These are phyloP conservation scores for Pichia cabralensis DNA, from an alignment of 805 yeast genomes.

Conservation along the genomic window DNA sequence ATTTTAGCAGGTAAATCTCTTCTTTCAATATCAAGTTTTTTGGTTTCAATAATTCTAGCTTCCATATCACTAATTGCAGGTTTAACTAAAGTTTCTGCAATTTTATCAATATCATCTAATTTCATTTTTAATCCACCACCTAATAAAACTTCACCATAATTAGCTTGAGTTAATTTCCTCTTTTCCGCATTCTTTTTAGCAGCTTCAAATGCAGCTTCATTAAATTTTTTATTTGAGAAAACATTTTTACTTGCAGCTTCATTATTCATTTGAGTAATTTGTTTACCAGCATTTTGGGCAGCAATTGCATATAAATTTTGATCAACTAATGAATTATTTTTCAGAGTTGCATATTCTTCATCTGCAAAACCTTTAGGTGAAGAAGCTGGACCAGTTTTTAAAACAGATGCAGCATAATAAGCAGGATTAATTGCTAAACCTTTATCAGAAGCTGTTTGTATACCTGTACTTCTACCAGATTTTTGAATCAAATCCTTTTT, in stretches of 20 bases:
- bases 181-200: slow-evolving; percentile 62
- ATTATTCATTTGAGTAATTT: slow-evolving; percentile 19
- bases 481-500: slow-evolving; percentile 5
- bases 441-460: slow-evolving; percentile 31
- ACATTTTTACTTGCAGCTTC: slow-evolving; percentile 17
- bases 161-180: slow-evolving; percentile 34
- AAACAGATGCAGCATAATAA: slow-evolving; percentile 45
- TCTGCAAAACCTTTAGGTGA: slow-evolving; percentile 20
- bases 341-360: slow-evolving; percentile 25
- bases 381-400: slow-evolving; percentile 16
- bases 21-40: slow-evolving; percentile 47
- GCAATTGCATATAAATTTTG: slow-evolving; percentile 42
- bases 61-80: slow-evolving; percentile 76
- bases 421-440: slow-evolving; percentile 29
- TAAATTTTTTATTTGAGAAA: slow-evolving; percentile 28
- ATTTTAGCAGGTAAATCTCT: slow-evolving; percentile 31
- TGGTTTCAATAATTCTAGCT: slow-evolving; percentile 51
- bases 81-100: slow-evolving; percentile 70
- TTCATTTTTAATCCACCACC: slow-evolving; percentile 86
- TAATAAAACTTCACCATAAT: slow-evolving; percentile 49
- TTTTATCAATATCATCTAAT: slow-evolving; percentile 61
- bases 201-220: slow-evolving; percentile 63
- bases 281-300: slow-evolving; percentile 35
- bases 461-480: slow-evolving; percentile 23
- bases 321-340: slow-evolving; percentile 30